Conservation (phyloP, 2,329 filamentous ascomycete genomes). For the Xylaria sp. region DNA sequence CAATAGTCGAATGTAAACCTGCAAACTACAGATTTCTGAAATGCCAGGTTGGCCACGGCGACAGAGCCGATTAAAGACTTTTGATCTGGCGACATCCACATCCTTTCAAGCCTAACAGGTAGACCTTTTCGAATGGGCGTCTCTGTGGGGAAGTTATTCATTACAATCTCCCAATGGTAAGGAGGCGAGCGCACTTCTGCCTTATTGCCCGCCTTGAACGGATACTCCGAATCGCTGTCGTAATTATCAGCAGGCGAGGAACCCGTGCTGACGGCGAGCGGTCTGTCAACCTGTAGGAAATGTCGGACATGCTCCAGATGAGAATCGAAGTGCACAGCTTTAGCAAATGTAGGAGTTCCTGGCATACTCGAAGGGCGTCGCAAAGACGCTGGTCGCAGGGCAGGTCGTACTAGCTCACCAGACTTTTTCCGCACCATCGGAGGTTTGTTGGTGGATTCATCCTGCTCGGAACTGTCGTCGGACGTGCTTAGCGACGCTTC, state of each 20-base stretch:
- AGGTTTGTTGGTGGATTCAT: constrained; percentile 71
- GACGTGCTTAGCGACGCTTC: constrained; percentile 59
- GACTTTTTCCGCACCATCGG: constrained; percentile 98
- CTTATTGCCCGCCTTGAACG: constrained; percentile 68
- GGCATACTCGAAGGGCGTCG: constrained; percentile 94
- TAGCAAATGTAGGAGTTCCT: constrained; percentile 92
- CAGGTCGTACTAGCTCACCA: constrained; percentile 92
- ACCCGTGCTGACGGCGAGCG: constrained; percentile 92
- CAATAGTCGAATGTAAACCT: constrained; percentile 97
- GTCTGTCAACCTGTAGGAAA: constrained; percentile 91
- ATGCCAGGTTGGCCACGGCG: constrained; percentile 85
- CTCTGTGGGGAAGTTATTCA: constrained; percentile 81
- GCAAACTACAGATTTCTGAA: constrained; percentile 86
- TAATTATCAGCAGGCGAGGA: constrained; percentile 90
- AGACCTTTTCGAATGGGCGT: constrained; percentile 64
- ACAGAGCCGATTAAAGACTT: constrained; percentile 84
- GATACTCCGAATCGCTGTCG: constrained; percentile 87
- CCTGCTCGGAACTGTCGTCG: constrained; percentile 66
- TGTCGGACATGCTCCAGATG: constrained; percentile 95
- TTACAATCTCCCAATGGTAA: constrained; percentile 85
- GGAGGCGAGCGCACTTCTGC: constrained; percentile 51
- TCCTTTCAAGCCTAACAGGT: constrained; percentile 80
- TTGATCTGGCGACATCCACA: constrained; percentile 87
- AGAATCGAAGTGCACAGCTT: constrained; percentile 98
- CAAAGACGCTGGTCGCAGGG: constrained; percentile 78